phyloP scores from a whole-genome alignment of 2,329 filamentous ascomycete genomes.

The Xylariales sp. region DNA sequence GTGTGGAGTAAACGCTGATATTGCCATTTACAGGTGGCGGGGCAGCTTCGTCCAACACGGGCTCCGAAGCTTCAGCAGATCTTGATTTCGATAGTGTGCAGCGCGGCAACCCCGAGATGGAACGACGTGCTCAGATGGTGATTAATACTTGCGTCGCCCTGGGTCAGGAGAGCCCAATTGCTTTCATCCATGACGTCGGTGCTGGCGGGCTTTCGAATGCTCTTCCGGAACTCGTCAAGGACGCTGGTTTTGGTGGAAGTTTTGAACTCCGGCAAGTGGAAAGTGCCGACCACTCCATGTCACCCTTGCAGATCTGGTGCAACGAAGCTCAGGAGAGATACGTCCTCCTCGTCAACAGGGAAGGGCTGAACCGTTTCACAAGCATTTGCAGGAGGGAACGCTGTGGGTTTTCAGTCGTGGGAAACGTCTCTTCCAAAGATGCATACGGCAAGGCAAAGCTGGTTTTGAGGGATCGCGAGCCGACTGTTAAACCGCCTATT shows the following conservation, averaged over 20 bases:
- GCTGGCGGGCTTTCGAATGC: conserved; percentile 79
- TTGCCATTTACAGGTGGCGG: conserved; percentile 50
- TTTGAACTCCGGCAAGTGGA: conserved; percentile 96
- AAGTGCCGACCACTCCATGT: conserved; percentile 86
- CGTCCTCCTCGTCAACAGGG: conserved; percentile 79
- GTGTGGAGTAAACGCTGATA: neutral
- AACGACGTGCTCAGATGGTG: conserved; percentile 93
- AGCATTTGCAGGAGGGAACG: conserved; percentile 71
- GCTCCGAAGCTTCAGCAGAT: conserved; percentile 82
- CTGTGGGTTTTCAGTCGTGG: conserved; percentile 89
- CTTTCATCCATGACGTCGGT: conserved; percentile 96
- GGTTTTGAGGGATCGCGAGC: conserved; percentile 47
- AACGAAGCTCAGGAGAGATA: conserved; percentile 97
- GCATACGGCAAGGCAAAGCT: conserved; percentile 64
- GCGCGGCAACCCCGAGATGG: conserved; percentile 93
- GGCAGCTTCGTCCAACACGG: conserved; percentile 86
- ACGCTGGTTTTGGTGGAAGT: conserved; percentile 82
- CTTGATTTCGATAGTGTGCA: conserved; percentile 97
- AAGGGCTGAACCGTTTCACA: conserved; percentile 72
- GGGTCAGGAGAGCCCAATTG: conserved; percentile 81
- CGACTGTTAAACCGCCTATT: conserved; percentile 6
- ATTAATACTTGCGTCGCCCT: conserved; percentile 90
- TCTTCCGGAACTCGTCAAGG: conserved; percentile 66
- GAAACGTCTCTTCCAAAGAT: conserved; percentile 62
- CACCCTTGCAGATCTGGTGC: conserved; percentile 95